Evolutionary conservation across 306 rosid genomes (phyloP), one percentile per base, ranked within the genome.

Genomic region (Rubus parviflorus): DNA sequence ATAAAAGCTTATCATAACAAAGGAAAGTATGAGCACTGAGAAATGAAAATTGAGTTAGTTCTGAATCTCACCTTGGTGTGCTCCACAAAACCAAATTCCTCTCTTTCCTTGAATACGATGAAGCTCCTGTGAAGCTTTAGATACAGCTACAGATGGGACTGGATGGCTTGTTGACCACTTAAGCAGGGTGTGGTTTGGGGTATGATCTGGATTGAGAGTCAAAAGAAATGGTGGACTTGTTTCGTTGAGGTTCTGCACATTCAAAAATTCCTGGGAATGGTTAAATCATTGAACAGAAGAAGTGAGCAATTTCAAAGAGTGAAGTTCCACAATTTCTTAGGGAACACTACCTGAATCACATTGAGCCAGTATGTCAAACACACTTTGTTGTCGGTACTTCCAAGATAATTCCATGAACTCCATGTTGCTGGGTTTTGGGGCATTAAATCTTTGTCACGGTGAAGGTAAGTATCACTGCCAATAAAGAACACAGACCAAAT

Each of bases 381-480:
- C 61, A 89, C 90, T 92, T 68, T 89, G 67, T 83, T 80, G 75
- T 84, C 85, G 37, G 75, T 83, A 83, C 77, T 77, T 77, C 98
- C 97, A 41, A 90, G 94, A 82, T 89, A 94, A 86, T 92, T 94
- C 98, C 98, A 94, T 8, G 98, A 94, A 81, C 97, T 92, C 98
- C 98, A 94, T 65, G 97, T 97, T 53, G 93, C 92, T 79, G 85
- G 90, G 81, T 94, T 92, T 89, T 70, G 86, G 78, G 98, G 98
- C 97, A 94, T 94, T 60, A 94, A 84, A 48, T 43, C 81, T 92
- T 90, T 84, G 89, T 94, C 98, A 62, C 93, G 96, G 53, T 94
- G 98, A 72, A 94, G 97, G 84, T 76, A 90, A 86, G 90, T 89
- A 72, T 93, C 97, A 85, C 98, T 93, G 98, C 92, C 90, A 89